Evolutionary conservation across 768 basidiomycete species (phyloP).

Genomic region (Favolaschia claudopus): DNA sequence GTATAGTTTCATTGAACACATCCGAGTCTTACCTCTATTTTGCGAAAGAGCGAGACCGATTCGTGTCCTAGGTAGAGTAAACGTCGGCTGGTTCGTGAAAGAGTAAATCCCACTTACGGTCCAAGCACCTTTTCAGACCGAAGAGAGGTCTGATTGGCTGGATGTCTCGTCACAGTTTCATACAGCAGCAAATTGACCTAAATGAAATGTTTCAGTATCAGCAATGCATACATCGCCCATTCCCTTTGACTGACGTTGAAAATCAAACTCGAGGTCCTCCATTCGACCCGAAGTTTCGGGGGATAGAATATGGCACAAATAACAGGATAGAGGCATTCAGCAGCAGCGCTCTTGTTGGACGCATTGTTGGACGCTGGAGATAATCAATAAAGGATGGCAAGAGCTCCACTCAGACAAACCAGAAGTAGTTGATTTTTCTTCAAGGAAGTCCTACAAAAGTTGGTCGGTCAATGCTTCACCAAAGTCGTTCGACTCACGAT

Average conservation of each 20-base stretch:
- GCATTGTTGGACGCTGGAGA: conserved; percentile 3
- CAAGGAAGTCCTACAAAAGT: conserved; percentile 18
- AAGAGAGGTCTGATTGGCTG: conserved; percentile 18
- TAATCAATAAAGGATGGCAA: background rate
- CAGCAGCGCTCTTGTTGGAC: background rate
- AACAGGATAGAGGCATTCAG: conserved; percentile 1
- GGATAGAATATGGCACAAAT: conserved; percentile 19
- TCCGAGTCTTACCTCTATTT: conserved; percentile 9
- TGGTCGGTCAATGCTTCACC: background rate
- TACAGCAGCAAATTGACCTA: conserved; percentile 19
- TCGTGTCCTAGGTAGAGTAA: background rate
- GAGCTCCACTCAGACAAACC: background rate
- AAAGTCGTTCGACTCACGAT: conserved; percentile 4
- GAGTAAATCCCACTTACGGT: conserved; percentile 1
- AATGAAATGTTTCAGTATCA: background rate
- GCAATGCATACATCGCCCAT: conserved; percentile 14
- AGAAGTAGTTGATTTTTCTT: background rate
- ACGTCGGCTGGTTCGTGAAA: background rate
- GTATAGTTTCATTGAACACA: background rate
- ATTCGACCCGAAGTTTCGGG: background rate
- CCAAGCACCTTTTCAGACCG: conserved; percentile 19
- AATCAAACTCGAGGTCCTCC: conserved; percentile 9
- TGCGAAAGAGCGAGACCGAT: conserved; percentile 6
- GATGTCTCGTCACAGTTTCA: background rate
- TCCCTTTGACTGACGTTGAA: conserved; percentile 16